Evolutionary conservation across 2,329 filamentous ascomycete genomes (phyloP).

Genomic region (Trichoderma polysporum): DNA sequence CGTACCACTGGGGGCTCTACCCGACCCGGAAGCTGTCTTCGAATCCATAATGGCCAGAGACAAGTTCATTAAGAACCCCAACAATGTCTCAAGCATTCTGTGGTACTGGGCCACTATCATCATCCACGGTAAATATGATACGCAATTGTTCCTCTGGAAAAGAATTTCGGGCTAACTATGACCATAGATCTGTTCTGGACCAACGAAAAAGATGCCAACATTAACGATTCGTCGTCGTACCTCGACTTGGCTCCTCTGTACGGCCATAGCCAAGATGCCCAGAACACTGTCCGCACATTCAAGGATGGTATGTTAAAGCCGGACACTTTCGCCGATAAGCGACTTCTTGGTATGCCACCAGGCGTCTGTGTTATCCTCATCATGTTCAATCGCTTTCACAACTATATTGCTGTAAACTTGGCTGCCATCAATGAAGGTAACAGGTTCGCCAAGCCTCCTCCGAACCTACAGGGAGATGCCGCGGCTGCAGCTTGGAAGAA

Average conservation of each 20-base stretch:
- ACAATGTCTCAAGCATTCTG: constrained; percentile 69
- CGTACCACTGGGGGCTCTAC: constrained; percentile 61
- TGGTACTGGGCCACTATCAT: constrained; percentile 74
- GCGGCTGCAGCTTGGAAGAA: constrained; percentile 59
- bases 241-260: constrained; percentile 72
- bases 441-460: constrained; percentile 67
- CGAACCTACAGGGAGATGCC: constrained; percentile 49
- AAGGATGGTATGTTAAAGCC: constrained; percentile 70
- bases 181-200: constrained; percentile 66
- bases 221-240: constrained; percentile 68
- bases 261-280: constrained; percentile 65
- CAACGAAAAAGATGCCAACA: constrained; percentile 57
- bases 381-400: constrained; percentile 86
- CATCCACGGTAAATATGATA: constrained; percentile 57
- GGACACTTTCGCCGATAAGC: constrained; percentile 69
- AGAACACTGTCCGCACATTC: constrained; percentile 67
- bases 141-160: neutral
- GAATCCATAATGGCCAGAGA: constrained; percentile 58
- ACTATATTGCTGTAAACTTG: constrained; percentile 76
- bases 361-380: constrained; percentile 70
- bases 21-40: constrained; percentile 64
- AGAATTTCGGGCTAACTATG: neutral
- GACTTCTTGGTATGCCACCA: constrained; percentile 68
- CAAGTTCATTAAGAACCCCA: constrained; percentile 60
- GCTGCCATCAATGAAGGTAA: constrained; percentile 83